These are phyloP conservation scores for Colletotrichum sp. DNA, from an alignment of 2,329 filamentous ascomycete genomes.

Conservation along the genomic window DNA sequence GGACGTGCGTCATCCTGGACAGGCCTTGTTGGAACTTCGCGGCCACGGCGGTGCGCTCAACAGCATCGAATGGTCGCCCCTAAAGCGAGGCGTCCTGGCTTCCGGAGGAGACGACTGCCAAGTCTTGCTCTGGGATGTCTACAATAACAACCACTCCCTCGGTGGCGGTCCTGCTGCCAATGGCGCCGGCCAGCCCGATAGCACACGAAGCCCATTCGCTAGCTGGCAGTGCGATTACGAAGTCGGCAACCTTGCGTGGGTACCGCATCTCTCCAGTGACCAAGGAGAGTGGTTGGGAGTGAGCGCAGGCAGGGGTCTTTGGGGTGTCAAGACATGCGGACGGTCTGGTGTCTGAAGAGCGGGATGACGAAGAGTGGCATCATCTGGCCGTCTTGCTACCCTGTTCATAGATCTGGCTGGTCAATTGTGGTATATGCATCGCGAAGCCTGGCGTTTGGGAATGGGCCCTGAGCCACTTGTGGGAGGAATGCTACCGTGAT, in stretches of 20 bases:
- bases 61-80: constrained; percentile 94
- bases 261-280: constrained; percentile 73
- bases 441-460: constrained; percentile 26
- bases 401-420: constrained; percentile 20
- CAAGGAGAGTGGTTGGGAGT: constrained; percentile 85
- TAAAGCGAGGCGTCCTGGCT: constrained; percentile 83
- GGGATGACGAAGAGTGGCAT: constrained; percentile 2
- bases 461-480: neutral
- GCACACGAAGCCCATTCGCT: constrained; percentile 70
- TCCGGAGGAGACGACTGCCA: constrained; percentile 92
- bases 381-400: neutral
- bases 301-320: constrained; percentile 79
- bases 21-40: constrained; percentile 90
- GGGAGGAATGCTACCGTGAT: neutral
- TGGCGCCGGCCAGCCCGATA: constrained; percentile 57
- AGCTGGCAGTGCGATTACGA: constrained; percentile 89
- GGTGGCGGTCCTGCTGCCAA: constrained; percentile 47
- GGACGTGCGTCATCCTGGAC: constrained; percentile 94
- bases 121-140: constrained; percentile 91
- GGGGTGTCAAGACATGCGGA: constrained; percentile 64
- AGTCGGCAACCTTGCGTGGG: constrained; percentile 85
- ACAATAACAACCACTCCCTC: constrained; percentile 65
- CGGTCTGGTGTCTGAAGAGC: constrained; percentile 5
- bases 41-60: constrained; percentile 88
- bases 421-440: constrained; percentile 22